phyloP scores from a whole-genome alignment of 306 rosid genomes.

The Trifolium dubium region DNA sequence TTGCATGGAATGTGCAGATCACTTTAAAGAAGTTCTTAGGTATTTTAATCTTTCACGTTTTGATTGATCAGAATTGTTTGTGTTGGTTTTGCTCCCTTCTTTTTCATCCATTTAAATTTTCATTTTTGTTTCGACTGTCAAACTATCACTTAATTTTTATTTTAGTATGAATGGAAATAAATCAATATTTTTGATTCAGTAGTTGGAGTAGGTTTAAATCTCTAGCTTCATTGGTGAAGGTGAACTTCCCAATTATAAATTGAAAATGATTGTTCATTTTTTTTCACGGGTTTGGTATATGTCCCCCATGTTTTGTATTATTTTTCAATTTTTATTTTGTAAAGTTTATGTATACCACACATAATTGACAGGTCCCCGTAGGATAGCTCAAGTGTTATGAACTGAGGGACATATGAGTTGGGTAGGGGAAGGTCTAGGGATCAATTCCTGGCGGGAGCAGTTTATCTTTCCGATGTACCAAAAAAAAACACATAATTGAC shows the following conservation, averaged over 20 bases:
- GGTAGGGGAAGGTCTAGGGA: too few relatives aligned
- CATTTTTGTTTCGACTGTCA: slow-evolving; percentile 6
- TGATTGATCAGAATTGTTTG: slow-evolving; percentile 27
- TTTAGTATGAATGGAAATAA: slow-evolving; percentile 6
- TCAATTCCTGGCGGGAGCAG: too few relatives aligned
- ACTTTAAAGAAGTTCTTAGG: slow-evolving; percentile 86
- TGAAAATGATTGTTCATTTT: background rate
- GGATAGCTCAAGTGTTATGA: too few relatives aligned
- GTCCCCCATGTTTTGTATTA: background rate
- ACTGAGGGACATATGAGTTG: too few relatives aligned
- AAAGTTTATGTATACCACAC: background rate
- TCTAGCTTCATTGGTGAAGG: background rate
- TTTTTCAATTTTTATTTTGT: background rate
- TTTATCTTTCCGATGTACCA: too few relatives aligned
- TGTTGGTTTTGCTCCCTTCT: slow-evolving; percentile 13
- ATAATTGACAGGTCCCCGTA: background rate
- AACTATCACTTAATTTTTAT: slow-evolving; percentile 3
- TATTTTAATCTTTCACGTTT: slow-evolving; percentile 37
- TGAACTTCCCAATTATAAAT: background rate
- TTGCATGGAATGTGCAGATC: slow-evolving; percentile 92
- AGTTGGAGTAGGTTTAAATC: background rate
- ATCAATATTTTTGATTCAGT: background rate
- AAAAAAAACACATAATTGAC: background rate
- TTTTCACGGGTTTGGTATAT: background rate
- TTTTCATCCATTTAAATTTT: slow-evolving; percentile 1